Conservation (phyloP, 306 rosid species). For the Pterocarpus santalinus region DNA sequence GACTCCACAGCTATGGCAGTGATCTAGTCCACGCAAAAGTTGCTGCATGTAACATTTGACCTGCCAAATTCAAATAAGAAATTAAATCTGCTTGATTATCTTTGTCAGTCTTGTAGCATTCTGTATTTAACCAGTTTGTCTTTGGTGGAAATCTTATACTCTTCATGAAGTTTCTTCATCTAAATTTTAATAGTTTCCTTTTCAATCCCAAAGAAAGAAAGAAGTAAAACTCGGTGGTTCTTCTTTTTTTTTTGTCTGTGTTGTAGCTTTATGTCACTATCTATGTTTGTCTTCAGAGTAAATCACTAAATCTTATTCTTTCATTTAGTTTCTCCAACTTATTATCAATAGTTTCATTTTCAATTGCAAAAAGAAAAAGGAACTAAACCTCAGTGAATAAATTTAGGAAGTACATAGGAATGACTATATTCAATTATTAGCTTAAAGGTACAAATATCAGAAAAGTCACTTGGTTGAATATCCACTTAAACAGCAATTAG, state of each 20-base stretch:
- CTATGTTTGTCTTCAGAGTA: not conserved
- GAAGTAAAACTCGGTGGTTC: not conserved
- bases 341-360: not conserved
- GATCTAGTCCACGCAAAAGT: slow-evolving; percentile 86
- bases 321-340: slow-evolving; percentile 11
- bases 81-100: slow-evolving; percentile 1
- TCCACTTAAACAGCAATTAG: slow-evolving; percentile 2
- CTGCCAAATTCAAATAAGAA: slow-evolving; percentile 62
- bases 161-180: slow-evolving; percentile 2
- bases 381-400: slow-evolving; percentile 18
- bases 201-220: slow-evolving; percentile 22
- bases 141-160: not conserved
- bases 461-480: not conserved
- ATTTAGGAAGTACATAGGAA: slow-evolving; percentile 14
- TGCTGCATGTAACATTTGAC: slow-evolving; percentile 97
- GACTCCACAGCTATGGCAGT: slow-evolving; percentile 86
- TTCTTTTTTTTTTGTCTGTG: not conserved
- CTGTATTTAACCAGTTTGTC: not conserved
- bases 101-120: slow-evolving; percentile 16
- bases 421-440: not conserved
- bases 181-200: not conserved
- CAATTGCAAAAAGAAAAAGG: slow-evolving; percentile 3
- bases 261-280: slow-evolving; percentile 15
- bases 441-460: slow-evolving; percentile 15
- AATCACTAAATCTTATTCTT: slow-evolving; percentile 22